Evolutionary conservation across 495 filamentous ascomycete species (phyloP), one percentile per base, ranked within the genome.

Genomic region (Durotheca rogersii): DNA sequence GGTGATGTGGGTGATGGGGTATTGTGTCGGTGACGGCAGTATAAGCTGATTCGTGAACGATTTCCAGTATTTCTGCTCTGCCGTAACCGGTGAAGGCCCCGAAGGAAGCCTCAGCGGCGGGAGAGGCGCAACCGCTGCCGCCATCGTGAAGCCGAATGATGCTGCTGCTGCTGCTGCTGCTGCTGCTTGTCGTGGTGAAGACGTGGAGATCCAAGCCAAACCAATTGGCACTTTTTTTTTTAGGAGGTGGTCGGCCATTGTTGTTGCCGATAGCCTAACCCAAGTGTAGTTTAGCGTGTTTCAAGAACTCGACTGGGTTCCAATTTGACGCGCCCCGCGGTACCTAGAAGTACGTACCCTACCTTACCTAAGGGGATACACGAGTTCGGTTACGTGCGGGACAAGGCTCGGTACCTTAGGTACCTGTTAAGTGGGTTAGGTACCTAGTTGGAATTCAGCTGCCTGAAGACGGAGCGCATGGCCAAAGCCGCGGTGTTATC

Each of bases 21-120:
- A 85, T 66, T 88, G 85, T 53, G 90, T 84, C 35, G 87, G 86
- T 29, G 93, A 92, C 6, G 92, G 88, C 34, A 97, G 81, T 20
- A 88, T 79, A 36, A 91, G 83, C 23, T 89, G 86, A 34, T 91
- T 92, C 68, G 85, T 87, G 77, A 98, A 98, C 27, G 84, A 85
- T 56, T 83, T 83, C 90, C 93, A 99, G 76, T 96, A 97, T 56
- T 83, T 79, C 70, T 97, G 90, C 72, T 99, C 93, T 35, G 91
- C 82, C 3, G 90, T 95, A 19, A 86, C 63, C 40, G 83, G 79
- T 15, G 79, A 78, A 45, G 87, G 86, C 25, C 85, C 86, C 17
- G 79, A 72, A 20, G 92, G 85, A 55, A 95, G 82, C 78, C 90
- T 93, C 67, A 95, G 71, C 62, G 83, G 86, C 65, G 85, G 85